Conservation (phyloP, 2,329 filamentous ascomycete species). For the Microascus cirrosus region DNA sequence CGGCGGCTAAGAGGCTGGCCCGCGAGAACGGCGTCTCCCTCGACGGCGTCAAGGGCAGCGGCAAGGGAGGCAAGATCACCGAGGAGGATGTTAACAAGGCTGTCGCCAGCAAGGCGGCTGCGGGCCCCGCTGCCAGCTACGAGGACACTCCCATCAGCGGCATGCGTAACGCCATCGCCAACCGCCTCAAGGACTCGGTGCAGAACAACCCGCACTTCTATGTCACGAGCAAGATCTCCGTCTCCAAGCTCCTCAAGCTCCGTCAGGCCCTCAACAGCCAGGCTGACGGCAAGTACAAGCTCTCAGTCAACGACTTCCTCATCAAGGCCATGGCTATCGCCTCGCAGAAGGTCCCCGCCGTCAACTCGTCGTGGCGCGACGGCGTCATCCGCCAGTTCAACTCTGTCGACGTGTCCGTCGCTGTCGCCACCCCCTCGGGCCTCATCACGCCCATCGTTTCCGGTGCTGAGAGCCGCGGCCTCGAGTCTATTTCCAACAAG, state of each 20-base stretch:
- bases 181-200: slow-evolving; percentile 77
- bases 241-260: slow-evolving; percentile 92
- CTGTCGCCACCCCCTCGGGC: slow-evolving; percentile 82
- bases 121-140: slow-evolving; percentile 54
- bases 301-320: slow-evolving; percentile 99
- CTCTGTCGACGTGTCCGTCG: slow-evolving; percentile 88
- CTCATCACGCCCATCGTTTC: slow-evolving; percentile 97
- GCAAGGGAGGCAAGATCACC: slow-evolving; percentile 76
- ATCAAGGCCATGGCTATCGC: slow-evolving; percentile 91
- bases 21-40: slow-evolving; percentile 74
- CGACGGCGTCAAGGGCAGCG: slow-evolving; percentile 73
- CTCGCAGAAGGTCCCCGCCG: slow-evolving; percentile 84
- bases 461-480: slow-evolving; percentile 74
- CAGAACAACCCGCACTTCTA: slow-evolving; percentile 98
- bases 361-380: slow-evolving; percentile 91
- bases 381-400: slow-evolving; percentile 89
- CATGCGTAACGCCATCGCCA: slow-evolving; percentile 98
- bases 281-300: slow-evolving; percentile 90
- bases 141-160: slow-evolving; percentile 75
- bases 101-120: slow-evolving; percentile 41
- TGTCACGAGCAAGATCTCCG: slow-evolving; percentile 81
- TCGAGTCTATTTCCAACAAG: slow-evolving; percentile 75
- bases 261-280: slow-evolving; percentile 85
- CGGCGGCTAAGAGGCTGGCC: slow-evolving; percentile 70
- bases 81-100: slow-evolving; percentile 90